Percentiles rank a stretch among this genome's conserved stretches.
phyloP scores from a whole-genome alignment of 129 eudicot genomes.

The Kitagawia praeruptora region DNA sequence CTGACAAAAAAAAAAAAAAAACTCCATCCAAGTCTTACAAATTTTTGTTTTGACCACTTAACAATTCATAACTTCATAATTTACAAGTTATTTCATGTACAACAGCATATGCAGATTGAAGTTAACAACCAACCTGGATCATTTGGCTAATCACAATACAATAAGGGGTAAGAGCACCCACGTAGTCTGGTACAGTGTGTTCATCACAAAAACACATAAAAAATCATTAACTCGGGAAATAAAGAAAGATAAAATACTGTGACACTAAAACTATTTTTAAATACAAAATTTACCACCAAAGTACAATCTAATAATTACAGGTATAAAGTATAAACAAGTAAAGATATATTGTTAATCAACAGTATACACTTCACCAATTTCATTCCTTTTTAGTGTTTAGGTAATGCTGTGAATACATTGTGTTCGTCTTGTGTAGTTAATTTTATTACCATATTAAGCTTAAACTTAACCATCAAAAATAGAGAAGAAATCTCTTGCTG shows the following conservation, averaged over 20 bases:
- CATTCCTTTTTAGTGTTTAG: background rate
- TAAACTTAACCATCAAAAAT: background rate
- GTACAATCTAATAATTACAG: background rate
- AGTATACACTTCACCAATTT: background rate
- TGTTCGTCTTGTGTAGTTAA: background rate
- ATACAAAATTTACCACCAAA: background rate
- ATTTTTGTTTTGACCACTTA: background rate
- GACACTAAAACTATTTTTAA: background rate
- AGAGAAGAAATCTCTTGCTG: background rate
- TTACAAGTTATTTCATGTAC: background rate
- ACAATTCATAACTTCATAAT: background rate
- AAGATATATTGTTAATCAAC: background rate
- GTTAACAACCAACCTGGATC: background rate
- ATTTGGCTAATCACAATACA: background rate
- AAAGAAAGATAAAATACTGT: background rate
- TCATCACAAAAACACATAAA: background rate
- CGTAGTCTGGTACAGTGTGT: background rate
- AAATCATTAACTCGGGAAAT: background rate
- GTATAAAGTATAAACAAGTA: background rate
- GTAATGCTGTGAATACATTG: background rate
- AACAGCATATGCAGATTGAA: background rate
- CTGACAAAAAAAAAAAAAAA: background rate
- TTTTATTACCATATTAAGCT: background rate
- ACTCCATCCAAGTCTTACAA: background rate
- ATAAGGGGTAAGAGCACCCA: background rate